phyloP scores from a whole-genome alignment of 2,329 filamentous ascomycete species.

The Zasmidium citrigriseum region DNA sequence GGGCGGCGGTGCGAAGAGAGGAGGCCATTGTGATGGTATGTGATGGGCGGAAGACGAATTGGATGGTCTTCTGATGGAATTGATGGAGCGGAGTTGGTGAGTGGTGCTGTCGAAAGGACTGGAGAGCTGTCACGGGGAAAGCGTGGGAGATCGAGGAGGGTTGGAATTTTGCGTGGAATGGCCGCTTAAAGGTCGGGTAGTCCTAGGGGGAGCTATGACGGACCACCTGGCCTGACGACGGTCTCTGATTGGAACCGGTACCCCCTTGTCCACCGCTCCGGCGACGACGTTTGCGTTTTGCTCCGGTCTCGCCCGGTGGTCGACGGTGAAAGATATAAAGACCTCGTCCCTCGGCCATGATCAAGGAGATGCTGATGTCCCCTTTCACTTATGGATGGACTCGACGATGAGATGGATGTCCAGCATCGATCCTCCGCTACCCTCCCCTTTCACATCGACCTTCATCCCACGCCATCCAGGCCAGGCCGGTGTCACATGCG shows the following conservation, averaged over 20 bases:
- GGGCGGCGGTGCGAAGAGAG: slow-evolving; percentile 70
- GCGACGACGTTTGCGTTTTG: slow-evolving; percentile 17
- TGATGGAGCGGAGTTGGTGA: slow-evolving; percentile 30
- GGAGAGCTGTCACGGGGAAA: slow-evolving; percentile 31
- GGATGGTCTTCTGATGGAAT: slow-evolving; percentile 20
- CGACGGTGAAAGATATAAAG: slow-evolving; percentile 20
- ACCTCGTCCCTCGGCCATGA: slow-evolving; percentile 9
- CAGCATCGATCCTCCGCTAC: neutral
- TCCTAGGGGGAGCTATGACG: slow-evolving; percentile 22
- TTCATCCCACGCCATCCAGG: neutral
- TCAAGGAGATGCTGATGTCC: neutral
- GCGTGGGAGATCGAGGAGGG: slow-evolving; percentile 25
- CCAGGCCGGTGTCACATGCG: neutral
- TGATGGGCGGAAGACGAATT: slow-evolving; percentile 31
- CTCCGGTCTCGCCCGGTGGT: slow-evolving; percentile 19
- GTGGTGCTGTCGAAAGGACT: slow-evolving; percentile 24
- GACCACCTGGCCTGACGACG: slow-evolving; percentile 17
- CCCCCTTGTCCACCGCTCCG: slow-evolving; percentile 16
- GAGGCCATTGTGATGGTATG: slow-evolving; percentile 74
- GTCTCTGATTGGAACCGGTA: slow-evolving; percentile 22
- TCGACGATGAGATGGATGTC: neutral
- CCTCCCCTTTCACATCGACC: neutral
- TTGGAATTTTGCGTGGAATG: slow-evolving; percentile 27
- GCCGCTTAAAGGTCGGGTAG: slow-evolving; percentile 27
- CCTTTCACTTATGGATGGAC: neutral